Evolutionary conservation across 2,329 filamentous ascomycete species (phyloP).

Genomic region (Alternaria incomplexa): DNA sequence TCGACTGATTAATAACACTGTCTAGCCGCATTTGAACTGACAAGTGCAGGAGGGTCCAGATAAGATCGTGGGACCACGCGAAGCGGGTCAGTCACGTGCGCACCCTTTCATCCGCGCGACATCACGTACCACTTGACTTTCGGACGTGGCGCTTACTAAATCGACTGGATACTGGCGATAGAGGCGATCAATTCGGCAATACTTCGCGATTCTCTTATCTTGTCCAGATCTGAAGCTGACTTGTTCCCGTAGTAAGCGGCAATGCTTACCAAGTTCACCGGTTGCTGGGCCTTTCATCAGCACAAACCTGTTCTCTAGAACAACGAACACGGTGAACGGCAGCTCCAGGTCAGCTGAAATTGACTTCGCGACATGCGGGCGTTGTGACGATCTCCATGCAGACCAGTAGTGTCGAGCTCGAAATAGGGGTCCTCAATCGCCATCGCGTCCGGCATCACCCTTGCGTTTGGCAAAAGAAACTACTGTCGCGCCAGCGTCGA

Average conservation of each 20-base stretch:
- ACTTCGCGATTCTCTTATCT: not conserved
- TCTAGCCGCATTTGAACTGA: not conserved
- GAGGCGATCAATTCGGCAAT: not conserved
- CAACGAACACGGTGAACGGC: not conserved
- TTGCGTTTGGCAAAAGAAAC: not conserved
- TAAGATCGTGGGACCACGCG: not conserved
- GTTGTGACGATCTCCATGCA: not conserved
- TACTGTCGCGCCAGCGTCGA: not conserved
- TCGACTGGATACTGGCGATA: not conserved
- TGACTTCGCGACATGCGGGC: not conserved
- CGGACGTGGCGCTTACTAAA: not conserved
- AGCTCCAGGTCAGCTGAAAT: not conserved
- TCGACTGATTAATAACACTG: not conserved
- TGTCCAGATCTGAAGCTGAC: not conserved
- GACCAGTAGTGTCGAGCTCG: not conserved
- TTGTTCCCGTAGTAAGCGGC: not conserved
- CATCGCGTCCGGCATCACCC: not conserved
- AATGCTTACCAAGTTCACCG: conserved; percentile 4
- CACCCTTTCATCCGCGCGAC: not conserved
- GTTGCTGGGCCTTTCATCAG: conserved; percentile 9
- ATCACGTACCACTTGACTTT: not conserved
- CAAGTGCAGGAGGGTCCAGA: not conserved
- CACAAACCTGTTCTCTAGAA: not conserved
- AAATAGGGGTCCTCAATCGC: not conserved
- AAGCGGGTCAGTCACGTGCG: not conserved